A percentile compares a stretch with the other conserved stretches of the same genome.
phyloP scores from a whole-genome alignment of 305 asterid species.

The Vinca major region DNA sequence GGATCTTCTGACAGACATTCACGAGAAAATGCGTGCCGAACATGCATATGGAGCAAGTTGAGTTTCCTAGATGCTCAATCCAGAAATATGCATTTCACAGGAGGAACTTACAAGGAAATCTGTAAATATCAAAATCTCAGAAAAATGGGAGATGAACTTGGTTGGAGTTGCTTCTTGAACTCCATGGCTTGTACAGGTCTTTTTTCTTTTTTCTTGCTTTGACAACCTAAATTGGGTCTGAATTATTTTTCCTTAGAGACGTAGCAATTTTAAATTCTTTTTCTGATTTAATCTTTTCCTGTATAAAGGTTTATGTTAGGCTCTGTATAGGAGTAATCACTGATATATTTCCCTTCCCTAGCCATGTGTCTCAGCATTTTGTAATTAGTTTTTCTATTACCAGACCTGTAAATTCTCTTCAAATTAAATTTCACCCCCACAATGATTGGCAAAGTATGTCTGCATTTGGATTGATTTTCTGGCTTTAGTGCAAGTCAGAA shows the following conservation, averaged over 20 bases:
- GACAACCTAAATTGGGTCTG: not conserved
- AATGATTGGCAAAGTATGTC: too few relatives aligned
- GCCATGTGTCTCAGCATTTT: too few relatives aligned
- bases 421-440: too few relatives aligned
- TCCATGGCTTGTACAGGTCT: not conserved
- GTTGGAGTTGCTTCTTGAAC: not conserved
- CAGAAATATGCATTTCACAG: slow-evolving; percentile 1
- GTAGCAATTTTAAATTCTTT: not conserved
- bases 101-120: not conserved
- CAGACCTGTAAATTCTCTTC: too few relatives aligned
- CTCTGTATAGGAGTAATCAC: slow-evolving; percentile 1
- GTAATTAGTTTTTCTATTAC: too few relatives aligned
- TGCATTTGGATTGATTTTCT: too few relatives aligned
- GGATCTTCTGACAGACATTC: slow-evolving; percentile 63
- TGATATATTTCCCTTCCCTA: not conserved
- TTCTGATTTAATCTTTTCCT: not conserved
- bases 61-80: slow-evolving; percentile 2
- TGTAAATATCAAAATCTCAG: not conserved
- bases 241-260: not conserved
- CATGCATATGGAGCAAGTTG: slow-evolving; percentile 27
- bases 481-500: too few relatives aligned
- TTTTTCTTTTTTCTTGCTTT: not conserved
- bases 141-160: not conserved
- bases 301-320: slow-evolving; percentile 13
- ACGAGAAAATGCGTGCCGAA: slow-evolving; percentile 37